A percentile compares a stretch with the other conserved stretches of the same genome.
Evolutionary conservation across 2,329 filamentous ascomycete genomes (phyloP).

Genomic region (Septoria petroselini): DNA sequence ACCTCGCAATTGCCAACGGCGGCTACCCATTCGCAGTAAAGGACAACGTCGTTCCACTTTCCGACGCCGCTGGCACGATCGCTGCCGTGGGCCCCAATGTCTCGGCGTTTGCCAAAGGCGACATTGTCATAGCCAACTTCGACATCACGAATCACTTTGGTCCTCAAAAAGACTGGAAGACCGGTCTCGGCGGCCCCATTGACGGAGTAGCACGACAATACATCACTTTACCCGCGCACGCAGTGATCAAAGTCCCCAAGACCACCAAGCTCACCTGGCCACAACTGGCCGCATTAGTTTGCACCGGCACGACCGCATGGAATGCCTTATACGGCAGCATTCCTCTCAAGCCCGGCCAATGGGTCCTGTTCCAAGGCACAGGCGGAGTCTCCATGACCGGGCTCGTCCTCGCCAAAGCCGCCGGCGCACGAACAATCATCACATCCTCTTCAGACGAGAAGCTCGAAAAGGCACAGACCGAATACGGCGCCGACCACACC

Average conservation of each 20-base stretch:
- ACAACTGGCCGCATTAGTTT: slow-evolving; percentile 26
- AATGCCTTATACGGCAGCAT: slow-evolving; percentile 28
- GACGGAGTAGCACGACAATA: slow-evolving; percentile 57
- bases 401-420: slow-evolving; percentile 26
- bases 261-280: slow-evolving; percentile 19
- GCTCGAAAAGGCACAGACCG: slow-evolving; percentile 49
- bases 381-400: slow-evolving; percentile 45
- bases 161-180: slow-evolving; percentile 41
- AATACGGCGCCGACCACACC: slow-evolving; percentile 54
- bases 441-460: slow-evolving; percentile 59
- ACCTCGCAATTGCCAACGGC: slow-evolving; percentile 35
- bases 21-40: slow-evolving; percentile 24
- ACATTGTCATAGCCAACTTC: slow-evolving; percentile 57
- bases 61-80: slow-evolving; percentile 65
- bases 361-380: slow-evolving; percentile 36
- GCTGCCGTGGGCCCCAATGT: slow-evolving; percentile 45
- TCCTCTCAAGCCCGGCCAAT: slow-evolving; percentile 27
- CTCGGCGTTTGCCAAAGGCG: slow-evolving; percentile 44
- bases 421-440: slow-evolving; percentile 49
- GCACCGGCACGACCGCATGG: slow-evolving; percentile 28
- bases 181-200: slow-evolving; percentile 58
- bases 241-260: slow-evolving; percentile 54
- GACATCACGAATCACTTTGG: slow-evolving; percentile 45
- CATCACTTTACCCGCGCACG: slow-evolving; percentile 55
- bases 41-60: slow-evolving; percentile 56